Conservation (phyloP, 2,329 filamentous ascomycete species). For the Trichophyton mentagrophytes region DNA sequence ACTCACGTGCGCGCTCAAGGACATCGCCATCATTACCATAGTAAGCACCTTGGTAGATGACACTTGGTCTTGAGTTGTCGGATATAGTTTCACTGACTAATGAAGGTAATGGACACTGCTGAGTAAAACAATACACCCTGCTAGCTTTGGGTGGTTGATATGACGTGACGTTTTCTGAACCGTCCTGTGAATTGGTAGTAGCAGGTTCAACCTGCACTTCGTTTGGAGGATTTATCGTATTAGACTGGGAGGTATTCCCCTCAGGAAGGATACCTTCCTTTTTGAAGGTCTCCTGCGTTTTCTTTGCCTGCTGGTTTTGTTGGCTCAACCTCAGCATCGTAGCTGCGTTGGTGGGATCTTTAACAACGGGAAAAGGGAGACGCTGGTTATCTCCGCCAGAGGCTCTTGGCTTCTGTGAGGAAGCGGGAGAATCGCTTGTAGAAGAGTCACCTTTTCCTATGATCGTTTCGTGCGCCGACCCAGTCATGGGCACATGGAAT, state of each 20-base stretch:
- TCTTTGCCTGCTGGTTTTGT: constrained; percentile 43
- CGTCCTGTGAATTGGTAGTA: not conserved
- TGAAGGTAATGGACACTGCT: constrained; percentile 18
- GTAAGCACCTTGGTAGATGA: constrained; percentile 73
- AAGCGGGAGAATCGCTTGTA: not conserved
- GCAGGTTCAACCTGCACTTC: not conserved
- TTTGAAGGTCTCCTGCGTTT: constrained; percentile 17
- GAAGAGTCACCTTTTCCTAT: too few relatives aligned
- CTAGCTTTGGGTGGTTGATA: constrained; percentile 20
- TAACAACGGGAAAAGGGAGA: constrained; percentile 61
- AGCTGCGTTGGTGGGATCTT: constrained; percentile 55
- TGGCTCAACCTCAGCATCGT: constrained; percentile 57
- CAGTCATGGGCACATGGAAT: not conserved
- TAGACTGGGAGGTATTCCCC: not conserved
- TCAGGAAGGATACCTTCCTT: not conserved
- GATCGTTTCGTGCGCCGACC: not conserved
- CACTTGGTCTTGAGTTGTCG: constrained; percentile 46
- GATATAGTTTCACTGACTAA: constrained; percentile 46
- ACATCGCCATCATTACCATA: constrained; percentile 79
- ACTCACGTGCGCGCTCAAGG: constrained; percentile 62
- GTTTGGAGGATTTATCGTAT: too few relatives aligned
- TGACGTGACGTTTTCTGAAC: not conserved
- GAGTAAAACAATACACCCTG: constrained; percentile 18
- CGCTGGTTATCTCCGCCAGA: constrained; percentile 28
- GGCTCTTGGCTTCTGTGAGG: constrained; percentile 19